Evolutionary conservation across 768 basidiomycete genomes (phyloP).

Genomic region (Jaapia argillacea): DNA sequence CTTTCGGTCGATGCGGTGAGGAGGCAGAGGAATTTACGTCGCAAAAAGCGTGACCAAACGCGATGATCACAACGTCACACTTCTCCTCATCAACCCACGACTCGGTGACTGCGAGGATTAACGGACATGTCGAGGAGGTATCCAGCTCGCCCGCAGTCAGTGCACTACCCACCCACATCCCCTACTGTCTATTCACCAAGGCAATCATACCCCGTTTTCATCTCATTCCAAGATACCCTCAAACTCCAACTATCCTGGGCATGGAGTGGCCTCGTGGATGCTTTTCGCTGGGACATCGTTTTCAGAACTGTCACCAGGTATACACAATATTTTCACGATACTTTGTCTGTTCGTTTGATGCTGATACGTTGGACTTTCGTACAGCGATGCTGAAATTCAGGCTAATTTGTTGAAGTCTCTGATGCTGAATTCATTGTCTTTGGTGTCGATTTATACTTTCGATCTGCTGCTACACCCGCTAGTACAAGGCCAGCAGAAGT

Average conservation of each 20-base stretch:
- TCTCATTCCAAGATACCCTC: slow-evolving; percentile 51
- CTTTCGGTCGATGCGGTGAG: no score
- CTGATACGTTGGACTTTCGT: background rate
- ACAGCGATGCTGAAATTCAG: slow-evolving; percentile 69
- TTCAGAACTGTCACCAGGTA: slow-evolving; percentile 49
- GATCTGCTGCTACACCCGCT: slow-evolving; percentile 64
- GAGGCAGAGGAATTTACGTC: no score
- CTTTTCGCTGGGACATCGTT: slow-evolving; percentile 65
- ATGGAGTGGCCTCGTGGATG: slow-evolving; percentile 52
- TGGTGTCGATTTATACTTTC: slow-evolving; percentile 69
- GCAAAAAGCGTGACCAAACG: no score
- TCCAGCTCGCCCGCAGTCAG: no score
- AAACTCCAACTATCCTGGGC: slow-evolving; percentile 52
- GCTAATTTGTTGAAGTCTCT: slow-evolving; percentile 67
- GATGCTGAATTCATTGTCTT: slow-evolving; percentile 59
- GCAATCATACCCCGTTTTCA: slow-evolving; percentile 72
- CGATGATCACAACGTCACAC: no score
- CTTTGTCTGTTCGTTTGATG: slow-evolving; percentile 5
- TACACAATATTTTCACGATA: slow-evolving; percentile 6
- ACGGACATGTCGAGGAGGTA: no score
- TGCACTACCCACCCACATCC: no score
- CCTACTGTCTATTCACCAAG: no score
- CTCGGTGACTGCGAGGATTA: no score
- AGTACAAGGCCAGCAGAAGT: slow-evolving; percentile 48
- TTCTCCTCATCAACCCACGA: no score